phyloP scores from a whole-genome alignment of 768 basidiomycete species.

The Boletus insuetus region DNA sequence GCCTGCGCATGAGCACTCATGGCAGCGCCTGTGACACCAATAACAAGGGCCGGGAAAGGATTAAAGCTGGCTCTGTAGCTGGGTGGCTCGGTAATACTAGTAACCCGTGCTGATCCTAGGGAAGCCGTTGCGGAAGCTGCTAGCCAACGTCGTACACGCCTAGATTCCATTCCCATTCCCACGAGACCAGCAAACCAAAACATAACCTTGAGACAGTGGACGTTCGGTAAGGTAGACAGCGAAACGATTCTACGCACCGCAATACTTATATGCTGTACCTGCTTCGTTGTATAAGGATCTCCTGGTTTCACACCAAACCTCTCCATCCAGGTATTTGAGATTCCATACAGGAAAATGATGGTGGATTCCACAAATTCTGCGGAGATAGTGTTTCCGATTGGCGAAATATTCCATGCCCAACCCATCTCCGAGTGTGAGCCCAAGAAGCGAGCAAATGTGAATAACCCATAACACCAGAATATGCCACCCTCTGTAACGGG shows the following conservation, averaged over 20 bases:
- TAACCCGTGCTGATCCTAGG: conserved; percentile 21
- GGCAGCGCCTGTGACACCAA: conserved; percentile 89
- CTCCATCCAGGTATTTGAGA: conserved; percentile 97
- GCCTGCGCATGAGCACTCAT: conserved; percentile 92
- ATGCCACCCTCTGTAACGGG: conserved; percentile 70
- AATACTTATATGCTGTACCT: conserved; percentile 92
- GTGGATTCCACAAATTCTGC: conserved; percentile 78
- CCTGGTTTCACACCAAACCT: conserved; percentile 81
- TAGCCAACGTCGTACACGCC: conserved; percentile 68
- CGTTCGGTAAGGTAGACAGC: neutral
- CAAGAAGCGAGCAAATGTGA: conserved; percentile 92
- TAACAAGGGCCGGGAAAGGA: conserved; percentile 89
- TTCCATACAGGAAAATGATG: conserved; percentile 85
- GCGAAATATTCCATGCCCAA: conserved; percentile 92
- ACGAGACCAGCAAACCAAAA: conserved; percentile 92
- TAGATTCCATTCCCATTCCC: conserved; percentile 88
- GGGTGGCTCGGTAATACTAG: conserved; percentile 56
- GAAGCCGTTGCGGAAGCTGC: conserved; percentile 52
- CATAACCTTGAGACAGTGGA: conserved; percentile 55
- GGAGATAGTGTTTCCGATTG: conserved; percentile 46
- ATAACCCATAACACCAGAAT: conserved; percentile 88
- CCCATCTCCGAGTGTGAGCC: conserved; percentile 83
- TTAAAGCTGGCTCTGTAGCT: conserved; percentile 82
- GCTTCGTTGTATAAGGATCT: conserved; percentile 84
- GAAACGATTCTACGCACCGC: conserved; percentile 54